These are phyloP conservation scores for Backusella australiensis DNA, from an alignment of 192 early-diverging fungal genomes.

Conservation along the genomic window DNA sequence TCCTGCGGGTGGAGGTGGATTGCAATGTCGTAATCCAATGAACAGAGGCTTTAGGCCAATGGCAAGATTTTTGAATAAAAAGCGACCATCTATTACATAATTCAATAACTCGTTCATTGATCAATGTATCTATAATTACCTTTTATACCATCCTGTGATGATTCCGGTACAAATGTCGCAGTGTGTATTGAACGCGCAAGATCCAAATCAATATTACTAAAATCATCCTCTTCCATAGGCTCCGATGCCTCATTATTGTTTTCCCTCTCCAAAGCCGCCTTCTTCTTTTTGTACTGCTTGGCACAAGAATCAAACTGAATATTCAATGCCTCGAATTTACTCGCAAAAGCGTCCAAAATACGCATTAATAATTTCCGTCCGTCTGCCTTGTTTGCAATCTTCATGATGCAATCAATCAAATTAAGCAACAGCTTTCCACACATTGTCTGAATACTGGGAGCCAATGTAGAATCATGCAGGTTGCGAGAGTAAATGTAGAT, in stretches of 20 bases:
- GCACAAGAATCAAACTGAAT: slow-evolving; percentile 58
- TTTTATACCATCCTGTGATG: slow-evolving; percentile 68
- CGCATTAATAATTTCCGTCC: slow-evolving; percentile 74
- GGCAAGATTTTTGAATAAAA: slow-evolving; percentile 87
- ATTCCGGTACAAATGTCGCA: slow-evolving; percentile 37
- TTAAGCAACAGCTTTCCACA: slow-evolving; percentile 91
- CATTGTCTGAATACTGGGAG: slow-evolving; percentile 94
- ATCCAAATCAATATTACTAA: slow-evolving; percentile 48
- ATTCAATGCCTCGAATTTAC: slow-evolving; percentile 69
- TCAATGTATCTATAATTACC: neutral
- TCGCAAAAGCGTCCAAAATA: slow-evolving; percentile 84
- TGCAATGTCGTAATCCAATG: slow-evolving; percentile 67
- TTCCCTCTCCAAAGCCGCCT: slow-evolving; percentile 38
- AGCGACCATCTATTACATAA: slow-evolving; percentile 62
- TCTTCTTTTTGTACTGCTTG: slow-evolving; percentile 56
- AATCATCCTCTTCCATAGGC: slow-evolving; percentile 51
- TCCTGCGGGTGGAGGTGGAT: slow-evolving; percentile 50
- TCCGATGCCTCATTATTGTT: neutral
- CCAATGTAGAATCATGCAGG: slow-evolving; percentile 88
- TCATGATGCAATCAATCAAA: slow-evolving; percentile 83
- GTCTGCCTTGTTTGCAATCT: slow-evolving; percentile 59
- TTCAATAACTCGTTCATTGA: neutral
- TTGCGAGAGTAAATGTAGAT: slow-evolving; percentile 91
- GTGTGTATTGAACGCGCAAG: slow-evolving; percentile 54
- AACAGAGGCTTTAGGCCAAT: slow-evolving; percentile 83